phyloP scores from a whole-genome alignment of 169 alveolate genomes.

The Plasmodium gonderi region DNA sequence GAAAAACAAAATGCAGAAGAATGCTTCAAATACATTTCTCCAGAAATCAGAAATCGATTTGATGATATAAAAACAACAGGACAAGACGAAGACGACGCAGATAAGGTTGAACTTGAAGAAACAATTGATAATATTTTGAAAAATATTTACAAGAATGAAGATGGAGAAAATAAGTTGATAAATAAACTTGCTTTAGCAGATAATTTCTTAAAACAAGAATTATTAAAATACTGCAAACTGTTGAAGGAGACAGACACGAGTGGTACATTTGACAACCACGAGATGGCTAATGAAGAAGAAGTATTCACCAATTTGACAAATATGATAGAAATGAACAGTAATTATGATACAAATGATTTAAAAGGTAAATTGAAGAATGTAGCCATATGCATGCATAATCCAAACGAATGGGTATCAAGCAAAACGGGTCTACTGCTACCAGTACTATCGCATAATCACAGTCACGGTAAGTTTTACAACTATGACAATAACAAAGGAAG shows the following conservation, averaged over 20 bases:
- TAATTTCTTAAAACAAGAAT: not conserved
- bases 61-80: not conserved
- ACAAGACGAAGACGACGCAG: not conserved
- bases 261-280: conserved; percentile 6
- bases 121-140: not conserved
- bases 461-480: not conserved
- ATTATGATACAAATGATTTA: not conserved
- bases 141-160: not conserved
- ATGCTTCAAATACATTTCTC: not conserved
- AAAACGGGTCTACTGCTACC: not conserved
- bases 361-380: not conserved
- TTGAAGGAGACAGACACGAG: not conserved
- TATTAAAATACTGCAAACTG: not conserved
- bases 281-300: not conserved
- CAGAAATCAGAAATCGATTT: not conserved
- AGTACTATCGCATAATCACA: not conserved
- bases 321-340: not conserved
- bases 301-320: not conserved
- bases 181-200: not conserved
- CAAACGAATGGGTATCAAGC: not conserved
- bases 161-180: not conserved
- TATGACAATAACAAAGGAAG: not conserved
- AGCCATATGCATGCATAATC: not conserved
- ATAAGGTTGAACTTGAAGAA: not conserved
- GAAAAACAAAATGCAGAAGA: not conserved